Percentiles rank a stretch among this genome's conserved stretches.
Evolutionary conservation across 2,329 filamentous ascomycete species (phyloP).

Genomic region (Aschersonia sp.): DNA sequence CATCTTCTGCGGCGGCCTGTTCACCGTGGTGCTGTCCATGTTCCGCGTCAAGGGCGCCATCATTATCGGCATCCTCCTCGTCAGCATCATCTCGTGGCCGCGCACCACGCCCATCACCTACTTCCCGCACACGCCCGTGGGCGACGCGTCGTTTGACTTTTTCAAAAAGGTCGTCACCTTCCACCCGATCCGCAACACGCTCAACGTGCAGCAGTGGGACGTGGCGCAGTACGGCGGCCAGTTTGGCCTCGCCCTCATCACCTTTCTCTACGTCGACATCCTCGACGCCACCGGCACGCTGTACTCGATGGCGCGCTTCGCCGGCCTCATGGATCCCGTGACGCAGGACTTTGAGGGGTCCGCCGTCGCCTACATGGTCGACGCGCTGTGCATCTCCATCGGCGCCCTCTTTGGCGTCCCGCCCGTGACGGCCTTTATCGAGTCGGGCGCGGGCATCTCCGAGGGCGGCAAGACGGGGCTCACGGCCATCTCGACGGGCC

Average conservation of each 20-base stretch:
- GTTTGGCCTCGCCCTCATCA: conserved; percentile 73
- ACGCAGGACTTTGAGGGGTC: conserved; percentile 83
- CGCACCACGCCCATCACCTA: conserved; percentile 62
- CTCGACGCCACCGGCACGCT: conserved; percentile 75
- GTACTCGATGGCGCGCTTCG: conserved; percentile 81
- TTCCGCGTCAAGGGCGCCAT: conserved; percentile 80
- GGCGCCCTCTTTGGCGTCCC: conserved; percentile 65
- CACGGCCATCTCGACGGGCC: conserved; percentile 63
- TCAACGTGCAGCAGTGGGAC: conserved; percentile 63
- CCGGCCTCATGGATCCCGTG: conserved; percentile 62
- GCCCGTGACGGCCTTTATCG: conserved; percentile 76
- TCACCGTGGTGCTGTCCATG: conserved; percentile 70
- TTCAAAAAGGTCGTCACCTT: conserved; percentile 82
- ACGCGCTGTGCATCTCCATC: conserved; percentile 65
- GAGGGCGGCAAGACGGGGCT: conserved; percentile 76
- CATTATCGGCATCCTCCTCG: conserved; percentile 67
- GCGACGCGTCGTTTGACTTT: conserved; percentile 63
- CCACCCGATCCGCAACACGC: conserved; percentile 55
- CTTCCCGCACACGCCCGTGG: conserved; percentile 59
- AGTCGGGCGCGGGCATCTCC: conserved; percentile 79
- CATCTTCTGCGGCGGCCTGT: conserved; percentile 71
- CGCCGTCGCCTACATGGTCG: conserved; percentile 69
- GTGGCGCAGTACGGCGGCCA: conserved; percentile 54
- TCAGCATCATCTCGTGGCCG: conserved; percentile 83
- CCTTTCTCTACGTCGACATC: conserved; percentile 83